Evolutionary conservation across 306 rosid genomes (phyloP).

Genomic region (Argentina anserina): DNA sequence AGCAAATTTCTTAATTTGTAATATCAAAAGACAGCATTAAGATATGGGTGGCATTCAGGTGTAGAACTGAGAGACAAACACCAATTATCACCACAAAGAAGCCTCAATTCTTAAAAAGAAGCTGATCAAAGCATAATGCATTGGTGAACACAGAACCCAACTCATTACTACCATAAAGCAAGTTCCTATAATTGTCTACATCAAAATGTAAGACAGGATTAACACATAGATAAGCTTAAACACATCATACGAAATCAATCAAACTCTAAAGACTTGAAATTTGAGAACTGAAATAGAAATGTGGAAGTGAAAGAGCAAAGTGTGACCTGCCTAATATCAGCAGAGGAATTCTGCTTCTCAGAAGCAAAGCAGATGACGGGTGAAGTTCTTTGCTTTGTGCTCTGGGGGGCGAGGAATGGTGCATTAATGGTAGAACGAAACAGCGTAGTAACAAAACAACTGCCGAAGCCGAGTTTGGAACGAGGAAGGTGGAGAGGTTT

Average conservation of each 20-base stretch:
- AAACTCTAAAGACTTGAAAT: background rate
- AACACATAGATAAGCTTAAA: background rate
- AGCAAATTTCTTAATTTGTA: background rate
- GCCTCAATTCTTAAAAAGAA: constrained; percentile 41
- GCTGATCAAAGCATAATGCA: constrained; percentile 20
- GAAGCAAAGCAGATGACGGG: constrained; percentile 55
- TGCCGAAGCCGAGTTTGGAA: background rate
- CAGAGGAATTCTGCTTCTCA: constrained; percentile 64
- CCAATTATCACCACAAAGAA: constrained; percentile 40
- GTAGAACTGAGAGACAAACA: constrained; percentile 49
- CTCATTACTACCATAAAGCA: background rate
- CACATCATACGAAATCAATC: background rate
- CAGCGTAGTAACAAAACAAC: background rate
- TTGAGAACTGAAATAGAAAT: background rate
- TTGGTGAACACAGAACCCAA: constrained; percentile 24
- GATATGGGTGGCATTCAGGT: background rate
- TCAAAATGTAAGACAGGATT: constrained; percentile 1
- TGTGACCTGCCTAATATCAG: constrained; percentile 79
- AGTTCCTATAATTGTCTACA: background rate
- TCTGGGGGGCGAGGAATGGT: constrained; percentile 6
- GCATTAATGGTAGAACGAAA: constrained; percentile 15
- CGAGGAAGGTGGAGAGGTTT: constrained; percentile 11
- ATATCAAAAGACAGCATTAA: background rate
- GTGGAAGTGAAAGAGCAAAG: constrained; percentile 1
- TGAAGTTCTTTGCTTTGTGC: constrained; percentile 19